Conservation (phyloP, 352 stramenopile species). For the Phytophthora syringae region DNA sequence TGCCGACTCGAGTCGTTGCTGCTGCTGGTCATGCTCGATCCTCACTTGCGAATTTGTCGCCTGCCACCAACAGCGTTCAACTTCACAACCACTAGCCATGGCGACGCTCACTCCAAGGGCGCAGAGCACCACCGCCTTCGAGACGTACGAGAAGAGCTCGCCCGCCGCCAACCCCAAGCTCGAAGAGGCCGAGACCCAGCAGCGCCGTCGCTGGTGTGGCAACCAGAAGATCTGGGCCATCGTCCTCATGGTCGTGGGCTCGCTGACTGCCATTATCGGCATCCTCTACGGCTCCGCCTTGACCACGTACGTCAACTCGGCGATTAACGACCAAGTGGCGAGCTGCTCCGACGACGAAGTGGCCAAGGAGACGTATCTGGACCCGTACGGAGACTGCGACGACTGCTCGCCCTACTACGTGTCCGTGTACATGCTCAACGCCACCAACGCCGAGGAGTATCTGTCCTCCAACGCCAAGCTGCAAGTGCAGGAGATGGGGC, state of each 20-base stretch:
- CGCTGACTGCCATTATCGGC: constrained; percentile 45
- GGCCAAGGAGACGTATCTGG: constrained; percentile 50
- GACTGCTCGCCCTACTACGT: constrained; percentile 83
- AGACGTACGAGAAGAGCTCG: constrained; percentile 36
- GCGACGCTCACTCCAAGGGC: constrained; percentile 29
- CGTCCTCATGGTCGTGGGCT: constrained; percentile 43
- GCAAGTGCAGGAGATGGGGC: constrained; percentile 66
- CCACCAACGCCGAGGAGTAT: constrained; percentile 73
- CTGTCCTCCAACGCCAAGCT: constrained; percentile 59
- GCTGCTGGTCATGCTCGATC: background rate
- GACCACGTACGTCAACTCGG: constrained; percentile 56
- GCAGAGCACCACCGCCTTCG: constrained; percentile 23
- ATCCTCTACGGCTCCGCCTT: constrained; percentile 66
- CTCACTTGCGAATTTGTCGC: constrained; percentile 34
- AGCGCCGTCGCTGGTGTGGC: constrained; percentile 39
- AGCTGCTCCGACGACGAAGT: constrained; percentile 49
- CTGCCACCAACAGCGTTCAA: background rate
- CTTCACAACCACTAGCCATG: constrained; percentile 5
- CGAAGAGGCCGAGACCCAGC: constrained; percentile 17
- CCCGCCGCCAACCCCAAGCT: constrained; percentile 33
- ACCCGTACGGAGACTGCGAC: constrained; percentile 76
- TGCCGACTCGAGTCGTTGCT: constrained; percentile 9
- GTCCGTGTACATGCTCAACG: constrained; percentile 74
- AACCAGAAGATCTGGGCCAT: constrained; percentile 41
- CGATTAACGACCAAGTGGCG: constrained; percentile 44